A percentile compares a stretch with the other conserved stretches of the same genome.
Evolutionary conservation across 2,329 filamentous ascomycete genomes (phyloP).

Genomic region (Fusarium chuoi): DNA sequence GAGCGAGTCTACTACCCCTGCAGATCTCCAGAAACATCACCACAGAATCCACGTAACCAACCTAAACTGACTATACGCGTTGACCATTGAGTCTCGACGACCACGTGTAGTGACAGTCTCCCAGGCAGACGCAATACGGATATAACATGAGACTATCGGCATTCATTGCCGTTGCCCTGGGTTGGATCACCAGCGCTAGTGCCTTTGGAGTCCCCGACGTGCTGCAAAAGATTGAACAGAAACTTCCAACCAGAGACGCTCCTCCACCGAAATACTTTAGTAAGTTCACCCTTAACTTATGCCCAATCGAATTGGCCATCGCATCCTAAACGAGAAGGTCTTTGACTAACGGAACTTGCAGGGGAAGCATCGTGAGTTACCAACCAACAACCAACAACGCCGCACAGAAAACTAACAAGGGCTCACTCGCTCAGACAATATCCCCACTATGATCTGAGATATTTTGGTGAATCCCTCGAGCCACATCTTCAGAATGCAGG

Average conservation of each 20-base stretch:
- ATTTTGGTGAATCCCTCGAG: conserved; percentile 52
- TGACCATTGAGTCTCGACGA: not conserved
- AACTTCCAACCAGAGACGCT: not conserved
- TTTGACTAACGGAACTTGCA: conserved; percentile 2
- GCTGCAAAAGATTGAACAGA: conserved; percentile 14
- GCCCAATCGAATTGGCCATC: not conserved
- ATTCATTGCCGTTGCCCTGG: not conserved
- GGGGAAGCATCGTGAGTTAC: conserved; percentile 38
- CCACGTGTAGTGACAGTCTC: not conserved
- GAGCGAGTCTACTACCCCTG: conserved; percentile 6
- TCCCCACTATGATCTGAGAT: conserved; percentile 53
- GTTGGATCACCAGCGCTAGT: conserved; percentile 19
- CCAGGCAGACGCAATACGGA: not conserved
- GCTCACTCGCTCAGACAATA: conserved; percentile 27
- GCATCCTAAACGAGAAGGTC: not conserved
- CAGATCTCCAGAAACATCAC: conserved; percentile 1
- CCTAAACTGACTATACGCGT: not conserved
- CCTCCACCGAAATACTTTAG: conserved; percentile 33
- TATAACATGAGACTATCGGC: conserved; percentile 10
- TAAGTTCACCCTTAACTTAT: not conserved
- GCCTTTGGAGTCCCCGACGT: conserved; percentile 10
- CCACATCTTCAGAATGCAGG: conserved; percentile 69
- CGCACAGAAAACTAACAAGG: conserved; percentile 10
- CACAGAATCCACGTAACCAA: conserved; percentile 11
- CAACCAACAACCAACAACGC: not conserved